Conservation (phyloP, 2,329 filamentous ascomycete species). For the Paracoccidioides lutzii region DNA sequence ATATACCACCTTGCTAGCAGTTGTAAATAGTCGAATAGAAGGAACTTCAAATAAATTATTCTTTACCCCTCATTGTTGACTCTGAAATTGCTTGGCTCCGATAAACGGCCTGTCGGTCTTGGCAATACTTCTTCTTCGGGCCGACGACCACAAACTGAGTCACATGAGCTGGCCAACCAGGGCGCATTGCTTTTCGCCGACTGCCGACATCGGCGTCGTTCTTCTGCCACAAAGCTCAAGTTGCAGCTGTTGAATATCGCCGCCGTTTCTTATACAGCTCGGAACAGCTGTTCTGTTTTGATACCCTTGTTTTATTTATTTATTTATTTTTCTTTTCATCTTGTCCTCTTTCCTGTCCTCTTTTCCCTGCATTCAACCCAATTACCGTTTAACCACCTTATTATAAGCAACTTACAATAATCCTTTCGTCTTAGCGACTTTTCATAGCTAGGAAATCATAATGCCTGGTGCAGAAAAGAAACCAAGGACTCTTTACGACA, state of each 20-base stretch:
- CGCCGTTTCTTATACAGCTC: background rate
- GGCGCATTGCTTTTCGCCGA: constrained; percentile 18
- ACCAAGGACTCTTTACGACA: constrained; percentile 88
- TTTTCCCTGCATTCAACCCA: background rate
- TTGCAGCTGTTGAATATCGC: background rate
- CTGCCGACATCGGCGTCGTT: constrained; percentile 25
- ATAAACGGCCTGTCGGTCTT: background rate
- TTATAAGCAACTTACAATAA: constrained; percentile 14
- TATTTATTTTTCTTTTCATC: background rate
- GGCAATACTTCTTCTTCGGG: background rate
- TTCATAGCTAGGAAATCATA: constrained; percentile 8
- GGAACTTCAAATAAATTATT: background rate
- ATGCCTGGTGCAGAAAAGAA: constrained; percentile 65
- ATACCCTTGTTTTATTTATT: background rate
- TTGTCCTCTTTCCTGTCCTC: background rate
- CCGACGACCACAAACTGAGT: background rate
- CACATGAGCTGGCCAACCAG: constrained; percentile 17
- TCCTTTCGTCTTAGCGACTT: background rate
- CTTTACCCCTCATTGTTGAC: background rate
- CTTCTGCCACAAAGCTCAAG: constrained; percentile 3
- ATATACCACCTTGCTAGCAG: background rate
- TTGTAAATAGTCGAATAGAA: background rate
- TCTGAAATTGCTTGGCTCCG: constrained; percentile 3
- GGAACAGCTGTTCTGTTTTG: background rate
- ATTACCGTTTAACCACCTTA: background rate